Conservation (phyloP, 2,329 filamentous ascomycete genomes). For the Anthostomella pinea region DNA sequence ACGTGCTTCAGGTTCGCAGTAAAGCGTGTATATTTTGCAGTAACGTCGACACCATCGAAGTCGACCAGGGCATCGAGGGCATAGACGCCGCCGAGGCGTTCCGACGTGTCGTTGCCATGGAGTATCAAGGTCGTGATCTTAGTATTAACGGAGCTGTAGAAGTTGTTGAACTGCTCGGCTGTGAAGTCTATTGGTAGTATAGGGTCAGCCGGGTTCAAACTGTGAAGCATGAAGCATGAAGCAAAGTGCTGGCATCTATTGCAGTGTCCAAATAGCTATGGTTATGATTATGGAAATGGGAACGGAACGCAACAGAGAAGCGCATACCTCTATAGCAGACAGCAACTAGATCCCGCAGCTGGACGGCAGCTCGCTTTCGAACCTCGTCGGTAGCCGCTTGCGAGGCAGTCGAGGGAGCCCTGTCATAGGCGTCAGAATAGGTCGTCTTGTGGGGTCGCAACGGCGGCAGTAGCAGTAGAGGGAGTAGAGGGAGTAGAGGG, state of each 20-base stretch:
- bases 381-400: slow-evolving; percentile 45
- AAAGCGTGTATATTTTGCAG: slow-evolving; percentile 91
- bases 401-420: slow-evolving; percentile 3
- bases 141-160: slow-evolving; percentile 56
- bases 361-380: slow-evolving; percentile 50
- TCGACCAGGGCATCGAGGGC: slow-evolving; percentile 92
- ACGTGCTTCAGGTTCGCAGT: slow-evolving; percentile 86
- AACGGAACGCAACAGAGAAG: not conserved
- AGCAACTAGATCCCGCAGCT: slow-evolving; percentile 54
- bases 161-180: slow-evolving; percentile 69
- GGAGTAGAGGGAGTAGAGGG: not conserved
- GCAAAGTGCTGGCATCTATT: too few species aligned
- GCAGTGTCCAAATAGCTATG: not conserved
- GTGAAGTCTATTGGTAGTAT: slow-evolving; percentile 59
- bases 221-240: too few species aligned
- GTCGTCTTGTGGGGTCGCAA: not conserved
- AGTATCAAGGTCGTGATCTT: slow-evolving; percentile 67
- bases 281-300: not conserved
- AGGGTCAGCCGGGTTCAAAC: slow-evolving; percentile 10
- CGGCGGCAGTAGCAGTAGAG: too few species aligned
- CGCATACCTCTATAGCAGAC: slow-evolving; percentile 53
- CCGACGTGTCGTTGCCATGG: slow-evolving; percentile 80
- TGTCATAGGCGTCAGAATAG: not conserved
- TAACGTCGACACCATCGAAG: slow-evolving; percentile 91
- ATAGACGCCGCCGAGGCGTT: slow-evolving; percentile 87